Conservation (phyloP, 1,139 yeast species). For the Protomyces lactucae-debilis region DNA sequence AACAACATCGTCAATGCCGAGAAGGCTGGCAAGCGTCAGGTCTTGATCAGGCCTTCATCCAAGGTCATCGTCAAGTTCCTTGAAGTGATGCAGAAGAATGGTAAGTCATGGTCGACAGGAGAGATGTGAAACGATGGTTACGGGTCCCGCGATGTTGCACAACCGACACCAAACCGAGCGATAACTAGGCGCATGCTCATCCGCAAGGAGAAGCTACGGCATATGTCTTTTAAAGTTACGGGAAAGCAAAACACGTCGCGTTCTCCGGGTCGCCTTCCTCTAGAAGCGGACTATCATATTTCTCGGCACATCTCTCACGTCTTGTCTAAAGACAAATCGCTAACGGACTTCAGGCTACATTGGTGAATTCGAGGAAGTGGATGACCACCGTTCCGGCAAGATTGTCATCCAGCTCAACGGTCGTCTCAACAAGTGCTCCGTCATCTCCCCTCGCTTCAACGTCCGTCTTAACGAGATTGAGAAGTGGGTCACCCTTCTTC, state of each 20-base stretch:
- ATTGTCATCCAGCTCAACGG: conserved; percentile 95
- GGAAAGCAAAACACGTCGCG: conserved; percentile 14
- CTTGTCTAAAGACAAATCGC: background rate
- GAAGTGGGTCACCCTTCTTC: conserved; percentile 95
- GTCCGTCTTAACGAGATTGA: conserved; percentile 89
- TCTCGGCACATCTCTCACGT: conserved; percentile 22
- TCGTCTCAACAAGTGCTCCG: conserved; percentile 98
- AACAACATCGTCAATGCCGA: conserved; percentile 99
- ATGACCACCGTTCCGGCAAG: conserved; percentile 99
- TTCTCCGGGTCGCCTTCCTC: conserved; percentile 27
- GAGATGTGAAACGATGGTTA: background rate
- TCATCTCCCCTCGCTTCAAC: conserved; percentile 96
- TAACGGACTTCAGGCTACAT: conserved; percentile 63
- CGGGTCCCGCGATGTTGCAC: background rate
- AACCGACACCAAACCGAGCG: conserved; percentile 14
- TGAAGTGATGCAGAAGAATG: conserved; percentile 97
- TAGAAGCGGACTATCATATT: conserved; percentile 27
- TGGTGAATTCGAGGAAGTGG: conserved; percentile 97
- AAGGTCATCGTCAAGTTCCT: conserved; percentile 96
- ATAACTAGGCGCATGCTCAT: conserved; percentile 28
- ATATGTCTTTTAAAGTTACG: conserved; percentile 26
- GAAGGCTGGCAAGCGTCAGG: conserved; percentile 99
- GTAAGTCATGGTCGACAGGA: conserved; percentile 42
- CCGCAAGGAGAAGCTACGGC: conserved; percentile 26
- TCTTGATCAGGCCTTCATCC: conserved; percentile 96